A percentile compares a stretch with the other conserved stretches of the same genome.
phyloP scores from a whole-genome alignment of 2,329 filamentous ascomycete species.

The Achaetomium macrosporum region DNA sequence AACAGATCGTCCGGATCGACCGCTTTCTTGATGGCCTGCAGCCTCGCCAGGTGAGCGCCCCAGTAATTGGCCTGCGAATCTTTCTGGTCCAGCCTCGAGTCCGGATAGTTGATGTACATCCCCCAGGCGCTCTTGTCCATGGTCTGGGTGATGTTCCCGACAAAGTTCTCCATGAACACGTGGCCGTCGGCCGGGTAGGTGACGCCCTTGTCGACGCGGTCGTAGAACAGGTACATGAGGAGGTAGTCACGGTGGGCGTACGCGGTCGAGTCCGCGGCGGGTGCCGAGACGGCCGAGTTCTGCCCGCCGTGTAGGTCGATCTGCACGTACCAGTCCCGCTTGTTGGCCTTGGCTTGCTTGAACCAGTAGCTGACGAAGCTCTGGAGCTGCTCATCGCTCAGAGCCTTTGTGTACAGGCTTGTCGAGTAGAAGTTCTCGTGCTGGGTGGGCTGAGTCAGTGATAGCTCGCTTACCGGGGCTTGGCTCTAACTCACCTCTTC shows the following conservation, averaged over 20 bases:
- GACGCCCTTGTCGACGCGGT: slow-evolving; percentile 31
- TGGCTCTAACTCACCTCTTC: slow-evolving; percentile 16
- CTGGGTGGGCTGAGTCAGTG: slow-evolving; percentile 19
- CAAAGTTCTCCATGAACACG: slow-evolving; percentile 31
- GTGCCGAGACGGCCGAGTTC: slow-evolving; percentile 33
- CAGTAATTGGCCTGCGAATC: slow-evolving; percentile 34
- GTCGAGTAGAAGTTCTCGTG: slow-evolving; percentile 40
- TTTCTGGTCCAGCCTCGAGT: slow-evolving; percentile 31
- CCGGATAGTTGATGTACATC: slow-evolving; percentile 39
- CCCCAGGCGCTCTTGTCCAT: slow-evolving; percentile 30
- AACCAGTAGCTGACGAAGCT: slow-evolving; percentile 38
- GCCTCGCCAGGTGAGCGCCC: slow-evolving; percentile 30
- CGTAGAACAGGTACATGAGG: slow-evolving; percentile 45
- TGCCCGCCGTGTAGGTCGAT: slow-evolving; percentile 38
- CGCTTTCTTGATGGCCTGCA: slow-evolving; percentile 32
- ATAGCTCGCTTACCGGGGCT: neutral
- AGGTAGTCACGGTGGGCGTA: slow-evolving; percentile 42
- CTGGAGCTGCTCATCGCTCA: slow-evolving; percentile 32
- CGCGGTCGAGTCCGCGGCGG: slow-evolving; percentile 29
- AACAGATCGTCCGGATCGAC: slow-evolving; percentile 37
- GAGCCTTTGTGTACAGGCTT: slow-evolving; percentile 35
- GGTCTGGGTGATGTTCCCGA: slow-evolving; percentile 29
- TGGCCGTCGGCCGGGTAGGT: slow-evolving; percentile 32
- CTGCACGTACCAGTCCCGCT: slow-evolving; percentile 37
- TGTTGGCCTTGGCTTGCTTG: slow-evolving; percentile 31